Percentiles rank a stretch among this genome's conserved stretches.
These are phyloP conservation scores for Globisporangium parvum DNA, from an alignment of 352 stramenopile genomes.

Conservation along the genomic window DNA sequence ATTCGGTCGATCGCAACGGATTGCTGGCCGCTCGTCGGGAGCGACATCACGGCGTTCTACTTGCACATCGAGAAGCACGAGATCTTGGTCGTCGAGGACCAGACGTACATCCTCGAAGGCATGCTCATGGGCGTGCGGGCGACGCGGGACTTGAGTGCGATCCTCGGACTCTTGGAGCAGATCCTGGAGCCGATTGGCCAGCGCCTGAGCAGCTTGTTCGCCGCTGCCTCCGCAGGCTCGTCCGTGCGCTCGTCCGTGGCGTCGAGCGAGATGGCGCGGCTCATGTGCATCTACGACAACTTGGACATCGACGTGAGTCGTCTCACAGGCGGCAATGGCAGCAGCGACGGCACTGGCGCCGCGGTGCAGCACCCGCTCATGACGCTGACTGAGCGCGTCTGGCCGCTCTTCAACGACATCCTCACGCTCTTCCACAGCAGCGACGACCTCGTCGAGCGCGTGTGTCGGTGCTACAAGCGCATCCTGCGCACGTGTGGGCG, in stretches of 20 bases:
- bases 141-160: slow-evolving; percentile 31
- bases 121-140: slow-evolving; percentile 57
- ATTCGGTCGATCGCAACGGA: slow-evolving; percentile 72
- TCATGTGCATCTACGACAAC: slow-evolving; percentile 86
- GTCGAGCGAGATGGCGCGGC: slow-evolving; percentile 61
- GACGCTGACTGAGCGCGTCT: slow-evolving; percentile 71
- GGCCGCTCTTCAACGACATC: slow-evolving; percentile 77
- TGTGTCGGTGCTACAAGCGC: slow-evolving; percentile 84
- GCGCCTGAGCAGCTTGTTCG: slow-evolving; percentile 40
- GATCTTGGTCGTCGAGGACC: slow-evolving; percentile 67
- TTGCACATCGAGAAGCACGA: slow-evolving; percentile 65
- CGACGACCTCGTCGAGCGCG: slow-evolving; percentile 75
- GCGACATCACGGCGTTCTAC: slow-evolving; percentile 72
- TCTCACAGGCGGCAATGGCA: slow-evolving; percentile 1
- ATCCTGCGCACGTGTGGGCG: slow-evolving; percentile 68
- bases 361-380: slow-evolving; percentile 37
- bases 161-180: slow-evolving; percentile 55
- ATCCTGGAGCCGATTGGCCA: slow-evolving; percentile 59
- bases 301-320: slow-evolving; percentile 37
- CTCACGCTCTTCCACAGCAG: slow-evolving; percentile 64
- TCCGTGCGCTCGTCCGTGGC: slow-evolving; percentile 32
- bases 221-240: slow-evolving; percentile 18
- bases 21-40: slow-evolving; percentile 63
- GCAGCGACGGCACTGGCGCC: no score
- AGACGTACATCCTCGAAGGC: slow-evolving; percentile 82